A percentile compares a stretch with the other conserved stretches of the same genome.
Conservation (phyloP, 129 eudicot species). For the Pittosporum tobira region DNA sequence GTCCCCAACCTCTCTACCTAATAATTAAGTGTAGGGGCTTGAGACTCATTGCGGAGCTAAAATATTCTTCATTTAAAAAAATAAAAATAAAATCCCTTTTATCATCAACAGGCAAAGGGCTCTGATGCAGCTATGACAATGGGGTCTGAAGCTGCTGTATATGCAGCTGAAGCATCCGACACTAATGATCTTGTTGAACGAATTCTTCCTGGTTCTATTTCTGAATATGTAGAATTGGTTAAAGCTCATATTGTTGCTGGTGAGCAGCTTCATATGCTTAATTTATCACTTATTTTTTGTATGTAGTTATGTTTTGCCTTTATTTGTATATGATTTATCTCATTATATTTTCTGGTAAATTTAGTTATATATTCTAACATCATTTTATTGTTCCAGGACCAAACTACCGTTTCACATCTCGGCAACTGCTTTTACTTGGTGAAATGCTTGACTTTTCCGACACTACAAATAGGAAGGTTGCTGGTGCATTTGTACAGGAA, state of each 20-base stretch:
- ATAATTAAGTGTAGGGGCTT: not conserved
- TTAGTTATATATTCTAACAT: slow-evolving; percentile 2
- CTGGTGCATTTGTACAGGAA: slow-evolving; percentile 57
- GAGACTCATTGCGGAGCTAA: too few relatives aligned
- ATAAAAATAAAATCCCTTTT: too few relatives aligned
- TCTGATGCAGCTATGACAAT: slow-evolving; percentile 84
- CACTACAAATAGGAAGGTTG: slow-evolving; percentile 62
- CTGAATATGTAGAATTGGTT: slow-evolving; percentile 71
- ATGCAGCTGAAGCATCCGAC: slow-evolving; percentile 95
- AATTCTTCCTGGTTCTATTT: slow-evolving; percentile 74
- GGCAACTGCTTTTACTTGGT: slow-evolving; percentile 80
- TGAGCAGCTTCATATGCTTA: slow-evolving; percentile 16
- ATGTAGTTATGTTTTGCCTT: not conserved
- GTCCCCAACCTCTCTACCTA: too few relatives aligned
- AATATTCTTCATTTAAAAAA: too few relatives aligned
- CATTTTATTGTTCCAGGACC: slow-evolving; percentile 43
- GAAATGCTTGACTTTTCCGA: slow-evolving; percentile 97
- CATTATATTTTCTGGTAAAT: too few relatives aligned
- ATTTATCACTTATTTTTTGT: not conserved
- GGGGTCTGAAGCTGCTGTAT: slow-evolving; percentile 94
- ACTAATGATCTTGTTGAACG: slow-evolving; percentile 77
- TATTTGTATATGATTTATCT: too few relatives aligned
- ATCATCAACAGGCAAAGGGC: slow-evolving; percentile 60
- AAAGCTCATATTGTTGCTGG: slow-evolving; percentile 81
- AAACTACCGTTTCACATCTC: slow-evolving; percentile 61